These are phyloP conservation scores for Cercospora zeae-maydis DNA, from an alignment of 2,329 filamentous ascomycete genomes.

Conservation along the genomic window DNA sequence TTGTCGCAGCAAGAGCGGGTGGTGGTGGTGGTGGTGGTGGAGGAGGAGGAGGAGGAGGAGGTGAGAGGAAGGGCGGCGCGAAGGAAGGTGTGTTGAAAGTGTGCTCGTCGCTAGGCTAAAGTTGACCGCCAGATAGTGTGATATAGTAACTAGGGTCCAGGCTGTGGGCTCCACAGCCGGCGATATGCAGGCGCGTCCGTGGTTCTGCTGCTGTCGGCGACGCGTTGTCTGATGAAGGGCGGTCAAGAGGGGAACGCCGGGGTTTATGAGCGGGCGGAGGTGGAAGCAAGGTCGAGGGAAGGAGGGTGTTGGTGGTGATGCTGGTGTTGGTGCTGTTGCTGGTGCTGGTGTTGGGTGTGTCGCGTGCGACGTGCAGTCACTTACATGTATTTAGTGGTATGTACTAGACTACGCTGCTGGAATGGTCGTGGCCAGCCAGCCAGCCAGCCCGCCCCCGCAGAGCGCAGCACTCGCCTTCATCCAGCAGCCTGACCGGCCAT, in stretches of 20 bases:
- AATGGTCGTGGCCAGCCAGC: background rate
- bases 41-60: slow-evolving; percentile 6
- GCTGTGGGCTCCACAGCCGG: background rate
- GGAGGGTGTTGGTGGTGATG: background rate
- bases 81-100: background rate
- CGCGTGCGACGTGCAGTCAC: slow-evolving; percentile 2
- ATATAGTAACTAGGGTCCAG: background rate
- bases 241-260: background rate
- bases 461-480: background rate
- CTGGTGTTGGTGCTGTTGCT: too few relatives aligned
- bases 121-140: slow-evolving; percentile 2
- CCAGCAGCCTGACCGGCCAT: background rate
- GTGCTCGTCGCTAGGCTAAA: slow-evolving; percentile 2
- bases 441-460: background rate
- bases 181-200: background rate
- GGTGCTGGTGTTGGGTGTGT: background rate
- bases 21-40: too few relatives aligned
- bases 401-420: background rate
- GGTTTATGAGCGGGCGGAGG: background rate
- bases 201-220: background rate
- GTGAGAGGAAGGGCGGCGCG: background rate
- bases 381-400: background rate
- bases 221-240: background rate
- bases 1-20: background rate
- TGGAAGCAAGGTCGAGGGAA: background rate